These are phyloP conservation scores for Mucor piriformis DNA, from an alignment of 371 early-diverging fungal species.

Conservation along the genomic window DNA sequence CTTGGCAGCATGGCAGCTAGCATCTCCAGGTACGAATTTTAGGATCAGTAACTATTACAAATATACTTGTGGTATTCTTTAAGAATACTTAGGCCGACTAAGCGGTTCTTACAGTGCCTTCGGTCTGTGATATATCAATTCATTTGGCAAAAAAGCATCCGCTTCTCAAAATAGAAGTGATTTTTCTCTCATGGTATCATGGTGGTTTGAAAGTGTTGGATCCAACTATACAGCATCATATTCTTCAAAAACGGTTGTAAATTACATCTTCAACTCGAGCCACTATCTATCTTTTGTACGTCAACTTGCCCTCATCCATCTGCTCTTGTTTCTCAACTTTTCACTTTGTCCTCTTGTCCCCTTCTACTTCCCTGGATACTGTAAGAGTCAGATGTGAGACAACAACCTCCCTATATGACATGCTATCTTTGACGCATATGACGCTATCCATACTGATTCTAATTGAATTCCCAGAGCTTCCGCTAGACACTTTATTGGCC, in stretches of 20 bases:
- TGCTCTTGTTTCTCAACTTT: not conserved
- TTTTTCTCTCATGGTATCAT: not conserved
- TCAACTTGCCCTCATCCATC: not conserved
- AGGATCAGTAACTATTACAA: not conserved
- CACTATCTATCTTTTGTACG: not conserved
- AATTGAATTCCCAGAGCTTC: not conserved
- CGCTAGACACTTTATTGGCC: not conserved
- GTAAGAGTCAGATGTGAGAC: not conserved
- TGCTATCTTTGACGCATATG: not conserved
- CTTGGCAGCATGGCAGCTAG: no score
- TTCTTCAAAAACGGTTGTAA: not conserved
- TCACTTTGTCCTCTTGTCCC: not conserved
- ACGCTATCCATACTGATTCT: not conserved
- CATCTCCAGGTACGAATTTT: no score
- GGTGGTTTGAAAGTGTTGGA: not conserved
- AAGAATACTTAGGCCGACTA: not conserved
- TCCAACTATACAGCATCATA: not conserved
- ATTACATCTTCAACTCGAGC: not conserved
- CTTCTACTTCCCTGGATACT: not conserved
- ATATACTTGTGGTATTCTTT: not conserved
- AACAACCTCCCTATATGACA: not conserved
- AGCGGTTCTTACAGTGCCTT: not conserved
- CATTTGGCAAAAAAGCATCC: not conserved
- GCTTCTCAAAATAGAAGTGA: not conserved
- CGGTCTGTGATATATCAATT: not conserved